Percentiles rank a stretch among this genome's conserved stretches.
phyloP scores from a whole-genome alignment of 129 eudicot species.

The Logfia minima region DNA sequence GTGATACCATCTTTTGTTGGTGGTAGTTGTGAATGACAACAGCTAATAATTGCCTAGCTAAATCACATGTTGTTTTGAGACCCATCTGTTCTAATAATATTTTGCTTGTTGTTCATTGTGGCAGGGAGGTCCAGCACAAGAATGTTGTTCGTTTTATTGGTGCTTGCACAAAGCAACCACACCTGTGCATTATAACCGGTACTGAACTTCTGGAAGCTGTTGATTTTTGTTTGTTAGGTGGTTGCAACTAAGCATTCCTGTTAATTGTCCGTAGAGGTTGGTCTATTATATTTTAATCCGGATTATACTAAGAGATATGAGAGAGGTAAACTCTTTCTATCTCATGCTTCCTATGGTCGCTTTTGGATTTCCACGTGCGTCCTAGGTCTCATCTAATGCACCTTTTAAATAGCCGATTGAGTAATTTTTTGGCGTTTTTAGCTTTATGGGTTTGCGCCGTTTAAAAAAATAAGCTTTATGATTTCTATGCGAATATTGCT shows the following conservation, averaged over 20 bases:
- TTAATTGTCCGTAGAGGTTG: neutral
- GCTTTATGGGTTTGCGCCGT: neutral
- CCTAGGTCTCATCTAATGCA: neutral
- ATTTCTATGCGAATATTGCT: neutral
- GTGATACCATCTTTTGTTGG: neutral
- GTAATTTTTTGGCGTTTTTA: neutral
- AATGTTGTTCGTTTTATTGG: slow-evolving; percentile 91
- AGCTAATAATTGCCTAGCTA: neutral
- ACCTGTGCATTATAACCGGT: slow-evolving; percentile 88
- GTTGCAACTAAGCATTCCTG: slow-evolving; percentile 2
- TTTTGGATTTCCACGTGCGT: neutral
- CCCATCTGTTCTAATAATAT: neutral
- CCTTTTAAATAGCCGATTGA: neutral
- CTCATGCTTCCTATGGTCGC: slow-evolving; percentile 8
- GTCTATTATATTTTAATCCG: neutral
- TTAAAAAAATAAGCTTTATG: neutral
- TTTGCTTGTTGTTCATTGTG: neutral
- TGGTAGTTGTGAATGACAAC: neutral
- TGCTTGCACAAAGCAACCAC: slow-evolving; percentile 73
- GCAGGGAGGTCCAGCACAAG: slow-evolving; percentile 81
- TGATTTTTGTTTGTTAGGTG: slow-evolving; percentile 11
- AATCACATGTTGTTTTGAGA: neutral
- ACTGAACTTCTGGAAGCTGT: slow-evolving; percentile 18
- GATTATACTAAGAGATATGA: slow-evolving; percentile 2
- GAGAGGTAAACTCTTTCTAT: neutral